phyloP scores from a whole-genome alignment of 352 stramenopile genomes.

The Globisporangium apiculatum region DNA sequence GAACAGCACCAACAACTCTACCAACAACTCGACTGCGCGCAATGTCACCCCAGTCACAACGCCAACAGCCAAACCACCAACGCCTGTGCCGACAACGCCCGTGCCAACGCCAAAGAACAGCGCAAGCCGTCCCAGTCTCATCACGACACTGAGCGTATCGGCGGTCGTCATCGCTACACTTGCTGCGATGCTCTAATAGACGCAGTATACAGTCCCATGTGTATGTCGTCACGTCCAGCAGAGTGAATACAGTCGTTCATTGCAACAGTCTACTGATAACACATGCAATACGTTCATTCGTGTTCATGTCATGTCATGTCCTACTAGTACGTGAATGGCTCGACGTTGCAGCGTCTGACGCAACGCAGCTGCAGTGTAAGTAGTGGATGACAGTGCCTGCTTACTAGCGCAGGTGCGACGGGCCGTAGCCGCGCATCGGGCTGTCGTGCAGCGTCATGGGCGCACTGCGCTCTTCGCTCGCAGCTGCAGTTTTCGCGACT shows the following conservation, averaged over 20 bases:
- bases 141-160: not conserved
- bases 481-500: not conserved
- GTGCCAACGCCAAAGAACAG: not conserved
- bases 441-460: constrained; percentile 4
- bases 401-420: not conserved
- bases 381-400: not conserved
- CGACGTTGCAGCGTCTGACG: no score
- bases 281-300: no score
- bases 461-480: not conserved
- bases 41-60: no score
- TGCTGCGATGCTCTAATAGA: constrained; percentile 1
- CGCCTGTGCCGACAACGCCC: not conserved
- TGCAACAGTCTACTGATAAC: not conserved
- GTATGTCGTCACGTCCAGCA: not conserved
- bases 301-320: no score
- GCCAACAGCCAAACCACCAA: not conserved
- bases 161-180: not conserved
- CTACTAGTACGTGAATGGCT: no score
- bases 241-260: not conserved
- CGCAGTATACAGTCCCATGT: not conserved
- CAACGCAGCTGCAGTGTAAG: not conserved
- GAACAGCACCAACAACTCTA: not conserved
- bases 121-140: not conserved
- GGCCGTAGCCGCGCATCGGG: constrained; percentile 5
- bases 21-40: not conserved